Percentiles rank a stretch among this genome's conserved stretches.
Conservation (phyloP, 768 basidiomycete species). For the Cystobasidium tubakii region DNA sequence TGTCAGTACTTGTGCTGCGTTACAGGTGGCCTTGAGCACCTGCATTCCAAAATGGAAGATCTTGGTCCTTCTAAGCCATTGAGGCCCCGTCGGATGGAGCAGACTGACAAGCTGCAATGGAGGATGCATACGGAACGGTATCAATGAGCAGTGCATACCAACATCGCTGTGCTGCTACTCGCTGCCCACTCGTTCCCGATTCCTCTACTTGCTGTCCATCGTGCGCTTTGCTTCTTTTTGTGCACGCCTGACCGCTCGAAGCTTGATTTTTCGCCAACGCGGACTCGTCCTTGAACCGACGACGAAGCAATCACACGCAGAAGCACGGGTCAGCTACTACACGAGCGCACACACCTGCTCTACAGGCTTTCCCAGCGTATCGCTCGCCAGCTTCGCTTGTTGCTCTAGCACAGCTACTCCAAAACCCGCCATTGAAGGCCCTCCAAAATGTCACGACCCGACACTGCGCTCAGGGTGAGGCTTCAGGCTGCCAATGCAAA, state of each 20-base stretch:
- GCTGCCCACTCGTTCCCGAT: no score
- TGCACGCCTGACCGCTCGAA: background rate
- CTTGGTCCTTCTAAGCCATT: no score
- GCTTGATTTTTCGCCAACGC: constrained; percentile 7
- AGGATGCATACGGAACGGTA: no score
- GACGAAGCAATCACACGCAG: background rate
- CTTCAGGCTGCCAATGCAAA: background rate
- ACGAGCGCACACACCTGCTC: background rate
- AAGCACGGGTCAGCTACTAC: background rate
- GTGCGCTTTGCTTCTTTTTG: background rate
- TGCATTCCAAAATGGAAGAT: no score
- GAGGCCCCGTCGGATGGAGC: no score
- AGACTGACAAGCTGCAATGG: no score
- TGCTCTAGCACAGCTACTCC: background rate
- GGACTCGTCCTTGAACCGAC: background rate
- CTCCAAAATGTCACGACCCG: constrained; percentile 24
- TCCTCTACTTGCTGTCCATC: no score
- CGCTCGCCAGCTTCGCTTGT: background rate
- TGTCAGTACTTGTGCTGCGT: no score
- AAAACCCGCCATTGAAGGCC: background rate
- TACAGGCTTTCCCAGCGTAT: background rate
- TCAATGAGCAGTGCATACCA: no score
- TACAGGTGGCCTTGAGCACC: no score
- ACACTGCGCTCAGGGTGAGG: constrained; percentile 36
- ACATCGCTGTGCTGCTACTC: no score